Percentiles rank a stretch among this genome's conserved stretches.
These are phyloP conservation scores for Podila horticola DNA, from an alignment of 192 early-diverging fungal species.

Conservation along the genomic window DNA sequence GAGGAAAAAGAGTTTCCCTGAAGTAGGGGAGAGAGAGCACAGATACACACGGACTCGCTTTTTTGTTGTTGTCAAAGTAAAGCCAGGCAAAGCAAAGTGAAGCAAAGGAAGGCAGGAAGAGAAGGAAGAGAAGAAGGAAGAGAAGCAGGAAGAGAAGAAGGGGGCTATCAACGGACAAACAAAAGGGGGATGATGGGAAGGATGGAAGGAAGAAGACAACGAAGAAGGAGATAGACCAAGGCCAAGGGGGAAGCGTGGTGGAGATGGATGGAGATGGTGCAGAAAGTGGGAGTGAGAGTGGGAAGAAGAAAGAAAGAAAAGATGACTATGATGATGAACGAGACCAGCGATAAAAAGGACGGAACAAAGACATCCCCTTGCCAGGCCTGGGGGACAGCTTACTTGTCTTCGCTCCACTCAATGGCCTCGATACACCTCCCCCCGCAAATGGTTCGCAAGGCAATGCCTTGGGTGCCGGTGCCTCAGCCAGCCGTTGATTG, in stretches of 20 bases:
- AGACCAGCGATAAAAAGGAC: neutral
- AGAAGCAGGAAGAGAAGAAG: neutral
- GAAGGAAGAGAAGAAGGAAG: neutral
- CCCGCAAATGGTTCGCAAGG: too few species aligned
- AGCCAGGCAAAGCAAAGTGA: neutral
- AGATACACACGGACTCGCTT: neutral
- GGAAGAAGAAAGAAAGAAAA: neutral
- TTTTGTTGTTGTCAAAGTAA: neutral
- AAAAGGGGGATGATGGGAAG: slow-evolving; percentile 1
- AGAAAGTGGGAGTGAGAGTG: neutral
- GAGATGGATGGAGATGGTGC: neutral
- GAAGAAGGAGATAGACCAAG: neutral
- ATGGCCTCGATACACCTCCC: neutral
- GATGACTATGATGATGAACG: too few species aligned
- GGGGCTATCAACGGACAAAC: neutral
- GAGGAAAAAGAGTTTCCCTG: neutral
- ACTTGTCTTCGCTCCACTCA: neutral
- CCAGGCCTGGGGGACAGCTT: too few species aligned
- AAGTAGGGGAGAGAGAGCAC: neutral
- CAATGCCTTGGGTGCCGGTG: too few species aligned
- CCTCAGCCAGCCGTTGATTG: neutral
- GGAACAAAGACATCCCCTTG: neutral
- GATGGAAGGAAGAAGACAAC: neutral
- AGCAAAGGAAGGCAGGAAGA: neutral
- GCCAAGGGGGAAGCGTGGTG: neutral